Percentiles rank a stretch among this genome's conserved stretches.
phyloP scores from a whole-genome alignment of 2,329 filamentous ascomycete genomes.

The Pseudogymnoascus sp. region DNA sequence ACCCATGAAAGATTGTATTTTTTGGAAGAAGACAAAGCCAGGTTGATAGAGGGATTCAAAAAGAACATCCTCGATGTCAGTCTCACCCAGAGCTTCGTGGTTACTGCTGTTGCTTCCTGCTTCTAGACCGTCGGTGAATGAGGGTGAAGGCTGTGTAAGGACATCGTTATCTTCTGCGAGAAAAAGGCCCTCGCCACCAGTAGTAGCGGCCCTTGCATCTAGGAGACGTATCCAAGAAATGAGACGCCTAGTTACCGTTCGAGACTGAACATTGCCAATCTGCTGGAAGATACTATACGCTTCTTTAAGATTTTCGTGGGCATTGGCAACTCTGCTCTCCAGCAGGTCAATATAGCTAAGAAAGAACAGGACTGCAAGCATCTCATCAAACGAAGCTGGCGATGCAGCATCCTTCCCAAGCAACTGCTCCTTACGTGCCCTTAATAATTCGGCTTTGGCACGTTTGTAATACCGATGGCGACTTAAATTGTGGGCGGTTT shows the following conservation, averaged over 20 bases:
- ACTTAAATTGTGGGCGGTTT: constrained; percentile 11
- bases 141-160: constrained; percentile 38
- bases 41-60: constrained; percentile 50
- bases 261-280: constrained; percentile 33
- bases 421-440: constrained; percentile 2
- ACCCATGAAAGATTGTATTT: constrained; percentile 51
- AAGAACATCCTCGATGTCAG: constrained; percentile 38
- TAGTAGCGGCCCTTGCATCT: constrained; percentile 48
- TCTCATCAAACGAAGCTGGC: constrained; percentile 28
- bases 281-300: constrained; percentile 42
- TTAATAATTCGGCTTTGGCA: constrained; percentile 9
- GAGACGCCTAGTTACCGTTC: constrained; percentile 39
- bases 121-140: constrained; percentile 31
- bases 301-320: constrained; percentile 42
- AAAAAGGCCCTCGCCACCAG: constrained; percentile 49
- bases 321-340: constrained; percentile 36
- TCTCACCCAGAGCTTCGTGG: constrained; percentile 2
- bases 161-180: constrained; percentile 43
- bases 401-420: background rate
- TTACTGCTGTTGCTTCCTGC: constrained; percentile 27
- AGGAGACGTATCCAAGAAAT: constrained; percentile 49
- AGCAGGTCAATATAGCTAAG: constrained; percentile 47
- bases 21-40: constrained; percentile 49
- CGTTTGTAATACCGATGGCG: constrained; percentile 15
- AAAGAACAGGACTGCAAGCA: constrained; percentile 46